Percentiles rank a stretch among this genome's conserved stretches.
Conservation (phyloP, 2,329 filamentous ascomycete genomes). For the Chaetothyriales sp. region DNA sequence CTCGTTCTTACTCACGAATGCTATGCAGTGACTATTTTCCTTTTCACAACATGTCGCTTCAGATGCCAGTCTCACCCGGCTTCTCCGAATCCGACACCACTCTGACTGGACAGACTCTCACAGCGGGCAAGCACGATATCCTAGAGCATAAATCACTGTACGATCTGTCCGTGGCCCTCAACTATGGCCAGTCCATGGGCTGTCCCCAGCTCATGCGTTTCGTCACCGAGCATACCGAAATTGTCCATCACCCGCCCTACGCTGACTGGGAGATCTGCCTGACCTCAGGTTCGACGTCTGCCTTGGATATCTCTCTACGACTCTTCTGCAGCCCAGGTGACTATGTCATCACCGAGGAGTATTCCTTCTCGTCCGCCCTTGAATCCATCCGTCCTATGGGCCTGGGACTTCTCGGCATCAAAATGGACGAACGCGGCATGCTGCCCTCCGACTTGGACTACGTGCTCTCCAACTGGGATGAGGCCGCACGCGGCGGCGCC, state of each 20-base stretch:
- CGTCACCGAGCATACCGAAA: conserved; percentile 88
- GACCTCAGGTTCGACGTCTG: conserved; percentile 73
- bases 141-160: conserved; percentile 44
- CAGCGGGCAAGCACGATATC: conserved; percentile 73
- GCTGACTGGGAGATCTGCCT: conserved; percentile 77
- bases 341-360: conserved; percentile 73
- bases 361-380: conserved; percentile 69
- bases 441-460: conserved; percentile 48
- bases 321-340: conserved; percentile 69
- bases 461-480: conserved; percentile 53
- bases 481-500: conserved; percentile 38
- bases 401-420: conserved; percentile 45
- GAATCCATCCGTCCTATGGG: conserved; percentile 53
- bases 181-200: conserved; percentile 82
- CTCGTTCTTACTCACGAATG: not conserved
- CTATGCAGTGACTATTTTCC: conserved; percentile 66
- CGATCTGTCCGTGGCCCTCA: conserved; percentile 79
- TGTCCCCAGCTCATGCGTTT: conserved; percentile 78
- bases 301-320: conserved; percentile 68
- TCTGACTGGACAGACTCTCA: conserved; percentile 46
- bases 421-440: conserved; percentile 54
- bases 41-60: conserved; percentile 64
- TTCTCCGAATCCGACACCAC: conserved; percentile 58
- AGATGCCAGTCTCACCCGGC: conserved; percentile 53
- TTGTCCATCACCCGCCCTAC: conserved; percentile 76